Percentiles rank a stretch among this genome's conserved stretches.
These are phyloP conservation scores for Pleurotus giganteus DNA, from an alignment of 768 basidiomycete genomes.

Conservation along the genomic window DNA sequence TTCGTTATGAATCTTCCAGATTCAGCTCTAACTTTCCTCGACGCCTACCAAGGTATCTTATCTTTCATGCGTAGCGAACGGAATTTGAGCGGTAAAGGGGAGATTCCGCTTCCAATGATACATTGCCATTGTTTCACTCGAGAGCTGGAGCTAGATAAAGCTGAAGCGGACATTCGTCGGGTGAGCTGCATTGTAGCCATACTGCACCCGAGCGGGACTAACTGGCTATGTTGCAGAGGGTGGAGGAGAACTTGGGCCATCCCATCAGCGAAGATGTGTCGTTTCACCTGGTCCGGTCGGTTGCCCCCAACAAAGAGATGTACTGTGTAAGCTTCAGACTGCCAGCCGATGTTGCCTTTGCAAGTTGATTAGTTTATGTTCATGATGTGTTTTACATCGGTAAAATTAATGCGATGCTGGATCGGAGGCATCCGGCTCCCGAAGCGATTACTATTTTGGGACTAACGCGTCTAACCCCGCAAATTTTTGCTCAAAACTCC, in stretches of 20 bases:
- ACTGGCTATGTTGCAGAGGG: conserved; percentile 49
- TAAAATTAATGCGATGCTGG: conserved; percentile 5
- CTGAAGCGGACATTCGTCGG: conserved; percentile 75
- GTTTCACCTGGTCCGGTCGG: conserved; percentile 82
- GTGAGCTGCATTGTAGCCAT: conserved; percentile 42
- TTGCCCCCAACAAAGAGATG: conserved; percentile 97
- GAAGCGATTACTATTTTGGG: conserved; percentile 10
- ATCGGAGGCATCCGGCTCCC: conserved; percentile 5
- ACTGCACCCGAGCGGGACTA: conserved; percentile 13
- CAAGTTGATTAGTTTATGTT: not conserved
- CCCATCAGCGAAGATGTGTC: conserved; percentile 46
- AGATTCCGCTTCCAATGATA: conserved; percentile 77
- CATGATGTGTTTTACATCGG: not conserved
- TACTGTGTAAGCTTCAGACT: conserved; percentile 91
- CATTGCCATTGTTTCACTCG: conserved; percentile 97
- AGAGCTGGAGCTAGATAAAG: conserved; percentile 65
- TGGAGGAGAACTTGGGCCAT: conserved; percentile 62
- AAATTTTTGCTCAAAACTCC: conserved; percentile 10
- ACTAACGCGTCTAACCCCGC: conserved; percentile 10
- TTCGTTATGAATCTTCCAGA: conserved; percentile 99
- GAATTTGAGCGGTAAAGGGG: conserved; percentile 22
- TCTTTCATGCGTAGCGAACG: conserved; percentile 21
- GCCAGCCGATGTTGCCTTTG: conserved; percentile 35
- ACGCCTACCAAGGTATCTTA: conserved; percentile 80
- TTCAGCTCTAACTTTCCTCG: conserved; percentile 85